phyloP scores from a whole-genome alignment of 805 yeast genomes.

The Ogataea thermomethanolica region DNA sequence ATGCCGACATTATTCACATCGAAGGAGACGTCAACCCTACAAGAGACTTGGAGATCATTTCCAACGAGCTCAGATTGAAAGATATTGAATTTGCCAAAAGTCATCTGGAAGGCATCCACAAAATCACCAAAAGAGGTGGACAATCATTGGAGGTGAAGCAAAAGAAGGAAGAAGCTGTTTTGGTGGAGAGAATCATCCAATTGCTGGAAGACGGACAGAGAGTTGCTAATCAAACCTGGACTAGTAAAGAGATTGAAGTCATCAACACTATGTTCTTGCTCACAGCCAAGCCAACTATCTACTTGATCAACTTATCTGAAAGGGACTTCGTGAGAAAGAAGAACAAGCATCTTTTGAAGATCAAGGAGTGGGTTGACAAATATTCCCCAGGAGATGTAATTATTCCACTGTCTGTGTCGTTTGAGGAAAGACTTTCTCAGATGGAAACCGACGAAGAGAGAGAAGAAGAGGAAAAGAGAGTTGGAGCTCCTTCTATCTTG shows the following conservation, averaged over 20 bases:
- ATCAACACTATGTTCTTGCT: conserved; percentile 69
- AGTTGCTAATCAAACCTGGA: conserved; percentile 59
- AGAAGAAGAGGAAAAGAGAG: conserved; percentile 34
- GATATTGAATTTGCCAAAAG: conserved; percentile 86
- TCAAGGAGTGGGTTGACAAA: conserved; percentile 62
- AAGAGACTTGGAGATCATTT: conserved; percentile 89
- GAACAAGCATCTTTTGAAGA: conserved; percentile 49
- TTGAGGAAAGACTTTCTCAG: conserved; percentile 87
- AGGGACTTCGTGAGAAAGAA: conserved; percentile 55
- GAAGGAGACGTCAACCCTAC: conserved; percentile 96
- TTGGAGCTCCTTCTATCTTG: conserved; percentile 46
- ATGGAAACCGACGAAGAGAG: conserved; percentile 65
- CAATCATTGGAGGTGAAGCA: conserved; percentile 63
- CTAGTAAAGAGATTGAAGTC: conserved; percentile 57
- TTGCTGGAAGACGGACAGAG: conserved; percentile 63
- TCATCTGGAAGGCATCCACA: conserved; percentile 53
- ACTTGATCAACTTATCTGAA: conserved; percentile 68
- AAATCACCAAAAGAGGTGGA: conserved; percentile 60
- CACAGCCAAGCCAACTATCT: conserved; percentile 87
- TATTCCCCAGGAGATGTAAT: conserved; percentile 75
- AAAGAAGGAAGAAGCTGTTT: conserved; percentile 56
- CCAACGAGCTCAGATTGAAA: conserved; percentile 88
- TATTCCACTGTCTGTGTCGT: conserved; percentile 88
- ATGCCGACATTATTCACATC: conserved; percentile 95
- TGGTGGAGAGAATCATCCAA: conserved; percentile 56